Evolutionary conservation across 148 eudicot genomes (phyloP).

Genomic region (Polygonum maritimum): DNA sequence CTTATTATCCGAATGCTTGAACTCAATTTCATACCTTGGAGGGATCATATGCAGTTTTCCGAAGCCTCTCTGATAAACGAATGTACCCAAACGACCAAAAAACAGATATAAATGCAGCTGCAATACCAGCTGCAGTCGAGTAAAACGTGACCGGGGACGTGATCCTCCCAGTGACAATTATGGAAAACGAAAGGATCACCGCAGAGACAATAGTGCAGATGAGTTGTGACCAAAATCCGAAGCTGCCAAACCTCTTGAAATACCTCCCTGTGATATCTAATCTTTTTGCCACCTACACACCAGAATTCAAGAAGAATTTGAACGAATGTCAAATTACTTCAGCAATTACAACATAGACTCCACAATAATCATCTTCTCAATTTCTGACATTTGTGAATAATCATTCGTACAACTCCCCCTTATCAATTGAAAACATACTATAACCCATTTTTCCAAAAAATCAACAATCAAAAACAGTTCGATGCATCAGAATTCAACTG

Average conservation of each 20-base stretch:
- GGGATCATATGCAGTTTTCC: slow-evolving; percentile 73
- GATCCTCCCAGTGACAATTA: slow-evolving; percentile 71
- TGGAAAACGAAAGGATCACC: slow-evolving; percentile 84
- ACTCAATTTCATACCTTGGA: slow-evolving; percentile 51
- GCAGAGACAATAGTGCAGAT: slow-evolving; percentile 75
- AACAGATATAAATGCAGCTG: slow-evolving; percentile 79
- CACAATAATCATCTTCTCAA: not conserved
- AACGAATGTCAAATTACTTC: not conserved
- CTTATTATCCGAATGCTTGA: not conserved
- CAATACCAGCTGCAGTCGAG: slow-evolving; percentile 79
- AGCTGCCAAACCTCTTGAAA: slow-evolving; percentile 79
- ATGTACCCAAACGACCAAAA: slow-evolving; percentile 95
- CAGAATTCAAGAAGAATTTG: not conserved
- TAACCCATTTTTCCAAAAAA: not conserved
- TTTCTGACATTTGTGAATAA: not conserved
- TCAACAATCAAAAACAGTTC: not conserved
- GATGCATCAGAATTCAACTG: not conserved
- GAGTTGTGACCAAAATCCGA: slow-evolving; percentile 91
- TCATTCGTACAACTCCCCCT: not conserved
- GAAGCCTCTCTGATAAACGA: slow-evolving; percentile 73
- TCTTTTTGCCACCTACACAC: slow-evolving; percentile 66
- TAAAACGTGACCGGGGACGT: slow-evolving; percentile 77
- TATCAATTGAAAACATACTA: not conserved
- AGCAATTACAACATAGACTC: not conserved
- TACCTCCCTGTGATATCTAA: slow-evolving; percentile 72